Evolutionary conservation across 108 stramenopile genomes (phyloP), one percentile per base, ranked within the genome.

Genomic region (Stephanodiscus triporus): DNA sequence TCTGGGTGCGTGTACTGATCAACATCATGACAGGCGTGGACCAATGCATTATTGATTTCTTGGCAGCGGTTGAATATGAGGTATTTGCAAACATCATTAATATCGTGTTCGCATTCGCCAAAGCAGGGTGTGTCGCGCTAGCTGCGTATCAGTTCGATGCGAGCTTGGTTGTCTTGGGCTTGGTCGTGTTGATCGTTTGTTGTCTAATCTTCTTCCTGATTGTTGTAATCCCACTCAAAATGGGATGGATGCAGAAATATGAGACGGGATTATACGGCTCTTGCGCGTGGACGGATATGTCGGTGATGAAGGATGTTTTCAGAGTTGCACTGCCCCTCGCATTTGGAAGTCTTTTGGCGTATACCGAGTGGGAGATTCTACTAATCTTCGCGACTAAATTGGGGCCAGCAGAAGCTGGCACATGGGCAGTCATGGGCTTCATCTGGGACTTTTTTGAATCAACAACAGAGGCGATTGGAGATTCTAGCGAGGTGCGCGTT

Each of bases 391-490:
- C 88, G 8, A 75, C 84, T 1, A 26, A 76, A 0, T 69, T 93
- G 11, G 92, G 92, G 24, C 85, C 85, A 19, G 92, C 89, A 43
- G 92, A 93, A 76, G 88, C 83, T 65, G 92, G 86, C 16, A 70
- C 88, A 23, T 93, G 89, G 88, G 89, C 86, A 22, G 49, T 90
- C 56, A 76, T 93, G 55, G 89, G 89, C 22, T 82, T 70, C 29
- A 42, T 90, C 6, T 93, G 92, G 92, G 88, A 88, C 29, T 56
- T 90, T 1, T 86, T 88, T 38, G 89, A 90, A 57, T 81, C 89
- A 26, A 66, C 85, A 17, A 89, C 89, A 26, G 92, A 93, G 63
- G 89, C 89, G 1, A 69, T 93, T 36, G 88, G 86, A 5, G 89
- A 93, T 78, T 88, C 92, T 2, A 87, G 85, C 8, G 87, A 85